A percentile compares a stretch with the other conserved stretches of the same genome.
Evolutionary conservation across 1,284 basidiomycete species (phyloP).

Genomic region (Trametes versicolor): DNA sequence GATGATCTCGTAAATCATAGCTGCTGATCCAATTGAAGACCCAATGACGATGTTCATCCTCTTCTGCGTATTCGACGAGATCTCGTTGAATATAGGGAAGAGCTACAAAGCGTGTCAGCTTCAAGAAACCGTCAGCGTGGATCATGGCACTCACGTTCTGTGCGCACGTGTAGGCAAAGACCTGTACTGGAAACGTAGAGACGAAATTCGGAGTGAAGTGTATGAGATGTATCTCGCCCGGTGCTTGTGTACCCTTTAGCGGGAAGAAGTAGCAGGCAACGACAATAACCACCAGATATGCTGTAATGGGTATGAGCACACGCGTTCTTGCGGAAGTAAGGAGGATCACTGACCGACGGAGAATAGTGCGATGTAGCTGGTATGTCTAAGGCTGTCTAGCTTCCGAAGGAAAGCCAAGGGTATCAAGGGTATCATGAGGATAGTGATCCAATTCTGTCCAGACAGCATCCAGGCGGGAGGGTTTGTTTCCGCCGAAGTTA

Average conservation of each 20-base stretch:
- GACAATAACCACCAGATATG: conserved; percentile 80
- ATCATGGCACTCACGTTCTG: conserved; percentile 76
- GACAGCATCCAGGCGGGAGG: conserved; percentile 82
- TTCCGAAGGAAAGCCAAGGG: conserved; percentile 90
- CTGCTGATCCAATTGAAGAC: conserved; percentile 85
- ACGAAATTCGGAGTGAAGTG: conserved; percentile 84
- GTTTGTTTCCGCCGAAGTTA: conserved; percentile 69
- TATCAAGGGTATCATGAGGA: conserved; percentile 85
- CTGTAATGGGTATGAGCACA: conserved; percentile 47
- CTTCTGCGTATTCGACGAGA: conserved; percentile 81
- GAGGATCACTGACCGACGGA: conserved; percentile 74
- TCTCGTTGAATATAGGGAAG: conserved; percentile 95
- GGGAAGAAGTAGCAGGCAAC: conserved; percentile 80
- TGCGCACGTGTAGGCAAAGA: conserved; percentile 93
- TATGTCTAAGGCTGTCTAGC: conserved; percentile 85
- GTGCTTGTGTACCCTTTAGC: conserved; percentile 62
- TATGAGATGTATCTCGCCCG: conserved; percentile 75
- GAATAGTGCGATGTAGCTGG: conserved; percentile 88
- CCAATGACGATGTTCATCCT: conserved; percentile 92
- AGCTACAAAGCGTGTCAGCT: conserved; percentile 55
- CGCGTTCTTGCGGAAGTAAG: too few species aligned
- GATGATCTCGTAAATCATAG: conserved; percentile 84
- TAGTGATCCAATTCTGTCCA: conserved; percentile 84
- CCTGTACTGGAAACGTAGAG: conserved; percentile 92
- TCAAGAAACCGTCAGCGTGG: not conserved